Conservation (phyloP, 1,284 basidiomycete genomes). For the Salmacisia buchloeana region DNA sequence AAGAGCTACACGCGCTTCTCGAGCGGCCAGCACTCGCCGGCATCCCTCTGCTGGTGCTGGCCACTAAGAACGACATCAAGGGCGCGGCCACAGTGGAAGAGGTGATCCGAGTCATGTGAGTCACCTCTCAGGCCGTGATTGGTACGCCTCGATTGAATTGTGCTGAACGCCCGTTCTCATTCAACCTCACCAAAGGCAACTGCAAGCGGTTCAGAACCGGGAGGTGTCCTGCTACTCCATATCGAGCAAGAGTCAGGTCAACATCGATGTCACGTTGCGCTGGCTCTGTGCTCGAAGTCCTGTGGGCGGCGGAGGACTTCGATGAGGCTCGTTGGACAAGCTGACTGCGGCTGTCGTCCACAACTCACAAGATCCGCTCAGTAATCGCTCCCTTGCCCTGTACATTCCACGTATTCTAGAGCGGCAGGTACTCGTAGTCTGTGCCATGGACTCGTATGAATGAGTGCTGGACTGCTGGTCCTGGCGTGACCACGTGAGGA, state of each 20-base stretch:
- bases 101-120: conserved; percentile 73
- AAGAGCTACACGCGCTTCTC: conserved; percentile 82
- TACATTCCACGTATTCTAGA: too few species aligned
- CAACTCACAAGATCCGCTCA: neutral
- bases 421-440: too few species aligned
- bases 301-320: neutral
- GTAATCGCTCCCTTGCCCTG: neutral
- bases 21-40: conserved; percentile 66
- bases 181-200: conserved; percentile 56
- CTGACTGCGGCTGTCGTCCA: too few species aligned
- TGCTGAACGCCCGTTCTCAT: neutral
- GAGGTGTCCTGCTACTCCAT: conserved; percentile 55
- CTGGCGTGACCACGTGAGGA: too few species aligned
- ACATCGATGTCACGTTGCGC: conserved; percentile 61
- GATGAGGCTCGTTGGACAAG: too few species aligned
- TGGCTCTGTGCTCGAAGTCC: conserved; percentile 52
- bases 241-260: conserved; percentile 82
- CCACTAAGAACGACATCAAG: conserved; percentile 89
- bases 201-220: conserved; percentile 74
- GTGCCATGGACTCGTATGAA: too few species aligned
- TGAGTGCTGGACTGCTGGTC: too few species aligned
- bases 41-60: conserved; percentile 86
- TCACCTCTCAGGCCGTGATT: conserved; percentile 12
- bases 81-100: conserved; percentile 77
- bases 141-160: neutral